Evolutionary conservation across 2,329 filamentous ascomycete genomes (phyloP).

Genomic region (Claviceps fusiformis): DNA sequence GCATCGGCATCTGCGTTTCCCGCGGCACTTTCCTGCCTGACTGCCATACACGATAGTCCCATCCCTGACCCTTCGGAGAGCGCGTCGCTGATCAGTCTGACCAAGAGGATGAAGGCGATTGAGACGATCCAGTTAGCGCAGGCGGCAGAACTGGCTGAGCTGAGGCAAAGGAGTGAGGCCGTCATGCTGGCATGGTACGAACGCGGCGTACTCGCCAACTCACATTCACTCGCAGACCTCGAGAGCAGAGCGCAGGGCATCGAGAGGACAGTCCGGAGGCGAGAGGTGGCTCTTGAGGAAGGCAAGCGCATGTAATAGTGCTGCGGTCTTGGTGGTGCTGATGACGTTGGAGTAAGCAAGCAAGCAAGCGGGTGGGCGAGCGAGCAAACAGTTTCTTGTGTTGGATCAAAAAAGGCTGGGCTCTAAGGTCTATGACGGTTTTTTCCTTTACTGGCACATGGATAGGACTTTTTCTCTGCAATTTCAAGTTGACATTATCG

Average conservation of each 20-base stretch:
- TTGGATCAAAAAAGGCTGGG: no score
- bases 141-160: constrained; percentile 45
- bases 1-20: constrained; percentile 42
- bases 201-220: constrained; percentile 51
- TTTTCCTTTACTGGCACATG: no score
- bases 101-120: constrained; percentile 48
- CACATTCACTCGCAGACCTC: constrained; percentile 56
- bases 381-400: no score
- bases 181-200: constrained; percentile 62
- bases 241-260: constrained; percentile 53
- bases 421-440: background rate
- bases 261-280: constrained; percentile 51
- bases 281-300: constrained; percentile 44
- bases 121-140: constrained; percentile 49
- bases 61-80: constrained; percentile 42
- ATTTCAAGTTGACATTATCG: no score
- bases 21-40: constrained; percentile 41
- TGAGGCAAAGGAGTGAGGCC: constrained; percentile 49
- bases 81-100: constrained; percentile 41
- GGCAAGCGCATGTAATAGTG: constrained; percentile 23
- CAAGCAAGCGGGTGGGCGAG: background rate
- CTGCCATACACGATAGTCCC: constrained; percentile 41
- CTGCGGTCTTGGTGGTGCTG: background rate
- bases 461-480: no score
- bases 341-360: background rate